Conservation (phyloP, 768 basidiomycete genomes). For the Termitomyces sp. region DNA sequence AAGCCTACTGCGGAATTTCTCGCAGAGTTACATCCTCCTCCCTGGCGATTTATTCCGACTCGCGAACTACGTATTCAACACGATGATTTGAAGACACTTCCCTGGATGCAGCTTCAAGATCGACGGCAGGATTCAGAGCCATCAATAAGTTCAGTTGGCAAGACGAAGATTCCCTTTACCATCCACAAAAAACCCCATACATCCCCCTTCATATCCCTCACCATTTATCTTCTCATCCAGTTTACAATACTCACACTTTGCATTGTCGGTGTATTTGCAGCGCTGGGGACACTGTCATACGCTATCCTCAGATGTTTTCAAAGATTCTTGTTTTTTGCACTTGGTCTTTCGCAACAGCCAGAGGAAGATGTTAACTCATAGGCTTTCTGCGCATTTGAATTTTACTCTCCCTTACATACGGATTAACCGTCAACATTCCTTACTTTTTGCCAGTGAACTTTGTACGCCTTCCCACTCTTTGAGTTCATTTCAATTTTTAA, state of each 20-base stretch:
- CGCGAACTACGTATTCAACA: slow-evolving; percentile 2
- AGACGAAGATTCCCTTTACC: neutral
- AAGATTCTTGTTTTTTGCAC: neutral
- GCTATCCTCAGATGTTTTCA: neutral
- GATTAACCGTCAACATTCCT: neutral
- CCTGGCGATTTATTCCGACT: neutral
- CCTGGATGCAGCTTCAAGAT: neutral
- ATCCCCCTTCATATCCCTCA: neutral
- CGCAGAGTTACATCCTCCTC: neutral
- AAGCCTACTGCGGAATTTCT: neutral
- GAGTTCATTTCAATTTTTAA: neutral
- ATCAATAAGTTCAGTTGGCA: no score
- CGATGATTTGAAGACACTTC: slow-evolving; percentile 6
- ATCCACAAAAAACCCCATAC: neutral
- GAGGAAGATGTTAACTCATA: neutral
- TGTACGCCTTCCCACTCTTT: neutral
- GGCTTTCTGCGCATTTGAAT: neutral
- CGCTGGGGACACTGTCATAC: neutral
- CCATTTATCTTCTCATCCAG: slow-evolving; percentile 6
- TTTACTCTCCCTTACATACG: neutral
- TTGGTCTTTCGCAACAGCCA: neutral
- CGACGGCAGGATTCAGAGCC: neutral
- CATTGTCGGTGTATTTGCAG: neutral
- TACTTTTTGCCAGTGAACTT: no score
- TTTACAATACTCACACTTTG: slow-evolving; percentile 1